A percentile compares a stretch with the other conserved stretches of the same genome.
Conservation (phyloP, 2,329 filamentous ascomycete genomes). For the Plenodomus lindquistii region DNA sequence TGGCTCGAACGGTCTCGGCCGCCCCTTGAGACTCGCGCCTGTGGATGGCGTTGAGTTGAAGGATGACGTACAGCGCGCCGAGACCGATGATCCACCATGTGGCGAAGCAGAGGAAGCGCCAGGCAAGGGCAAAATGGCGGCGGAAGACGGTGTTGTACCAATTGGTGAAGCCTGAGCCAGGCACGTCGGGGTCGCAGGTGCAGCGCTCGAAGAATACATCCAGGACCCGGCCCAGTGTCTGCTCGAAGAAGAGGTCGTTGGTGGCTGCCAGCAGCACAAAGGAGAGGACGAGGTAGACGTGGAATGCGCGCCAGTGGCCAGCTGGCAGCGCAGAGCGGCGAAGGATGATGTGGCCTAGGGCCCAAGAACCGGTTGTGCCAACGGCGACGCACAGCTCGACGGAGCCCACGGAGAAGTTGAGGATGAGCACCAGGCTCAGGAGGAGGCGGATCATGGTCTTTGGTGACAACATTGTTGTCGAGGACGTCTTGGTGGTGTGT, state of each 20-base stretch:
- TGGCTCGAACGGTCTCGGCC: neutral
- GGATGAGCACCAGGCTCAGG: constrained; percentile 9
- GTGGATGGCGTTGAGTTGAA: neutral
- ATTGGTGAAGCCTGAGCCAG: constrained; percentile 13
- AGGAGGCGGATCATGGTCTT: constrained; percentile 3
- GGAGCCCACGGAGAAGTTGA: constrained; percentile 7
- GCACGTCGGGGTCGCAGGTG: constrained; percentile 5
- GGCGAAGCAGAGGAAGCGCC: neutral
- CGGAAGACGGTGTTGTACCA: constrained; percentile 8
- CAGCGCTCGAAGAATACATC: constrained; percentile 6
- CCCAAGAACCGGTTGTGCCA: constrained; percentile 7
- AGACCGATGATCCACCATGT: constrained; percentile 2
- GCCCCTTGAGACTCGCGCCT: neutral
- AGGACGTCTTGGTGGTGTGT: neutral
- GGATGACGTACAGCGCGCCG: neutral
- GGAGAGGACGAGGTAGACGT: constrained; percentile 7
- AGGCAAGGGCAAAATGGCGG: constrained; percentile 2
- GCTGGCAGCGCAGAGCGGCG: constrained; percentile 1
- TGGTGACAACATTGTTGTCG: constrained; percentile 8
- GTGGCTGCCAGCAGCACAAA: constrained; percentile 11
- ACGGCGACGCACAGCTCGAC: constrained; percentile 8
- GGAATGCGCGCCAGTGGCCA: constrained; percentile 1
- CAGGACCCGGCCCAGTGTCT: constrained; percentile 7
- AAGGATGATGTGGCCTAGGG: constrained; percentile 8
- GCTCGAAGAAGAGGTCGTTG: constrained; percentile 14